A percentile compares a stretch with the other conserved stretches of the same genome.
Evolutionary conservation across 2,329 filamentous ascomycete species (phyloP).

Genomic region (Metarhizium brunneum): DNA sequence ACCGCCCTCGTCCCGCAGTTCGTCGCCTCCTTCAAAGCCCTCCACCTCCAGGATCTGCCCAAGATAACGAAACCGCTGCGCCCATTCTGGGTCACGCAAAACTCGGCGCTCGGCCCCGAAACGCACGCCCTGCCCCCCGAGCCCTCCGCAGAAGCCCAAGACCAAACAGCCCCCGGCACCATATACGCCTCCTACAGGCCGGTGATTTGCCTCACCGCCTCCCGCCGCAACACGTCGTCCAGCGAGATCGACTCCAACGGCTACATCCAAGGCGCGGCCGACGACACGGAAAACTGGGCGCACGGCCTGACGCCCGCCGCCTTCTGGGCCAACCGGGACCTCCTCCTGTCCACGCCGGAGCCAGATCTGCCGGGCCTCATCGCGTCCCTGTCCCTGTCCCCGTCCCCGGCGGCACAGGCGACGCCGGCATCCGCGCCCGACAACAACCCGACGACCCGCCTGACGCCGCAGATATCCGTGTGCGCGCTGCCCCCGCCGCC

Average conservation of each 20-base stretch:
- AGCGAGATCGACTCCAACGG: constrained; percentile 52
- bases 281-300: constrained; percentile 93
- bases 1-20: constrained; percentile 48
- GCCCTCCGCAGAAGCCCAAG: constrained; percentile 4
- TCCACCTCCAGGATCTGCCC: constrained; percentile 48
- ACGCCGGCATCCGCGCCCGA: background rate
- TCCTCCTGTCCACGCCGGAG: constrained; percentile 56
- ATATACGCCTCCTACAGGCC: constrained; percentile 55
- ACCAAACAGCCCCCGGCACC: constrained; percentile 8
- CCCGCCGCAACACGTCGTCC: constrained; percentile 53
- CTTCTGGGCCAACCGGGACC: constrained; percentile 65
- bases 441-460: constrained; percentile 6
- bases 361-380: constrained; percentile 49
- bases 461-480: constrained; percentile 29
- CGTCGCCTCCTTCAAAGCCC: constrained; percentile 36
- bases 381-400: constrained; percentile 18
- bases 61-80: constrained; percentile 63
- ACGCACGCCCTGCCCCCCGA: too few relatives aligned
- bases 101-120: constrained; percentile 34
- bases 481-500: constrained; percentile 20
- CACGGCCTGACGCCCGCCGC: constrained; percentile 64
- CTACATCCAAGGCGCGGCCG: constrained; percentile 90
- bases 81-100: constrained; percentile 71
- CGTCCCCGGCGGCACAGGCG: too few relatives aligned
- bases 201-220: constrained; percentile 79